These are phyloP conservation scores for Apiospora koreana DNA, from an alignment of 2,329 filamentous ascomycete genomes.

Conservation along the genomic window DNA sequence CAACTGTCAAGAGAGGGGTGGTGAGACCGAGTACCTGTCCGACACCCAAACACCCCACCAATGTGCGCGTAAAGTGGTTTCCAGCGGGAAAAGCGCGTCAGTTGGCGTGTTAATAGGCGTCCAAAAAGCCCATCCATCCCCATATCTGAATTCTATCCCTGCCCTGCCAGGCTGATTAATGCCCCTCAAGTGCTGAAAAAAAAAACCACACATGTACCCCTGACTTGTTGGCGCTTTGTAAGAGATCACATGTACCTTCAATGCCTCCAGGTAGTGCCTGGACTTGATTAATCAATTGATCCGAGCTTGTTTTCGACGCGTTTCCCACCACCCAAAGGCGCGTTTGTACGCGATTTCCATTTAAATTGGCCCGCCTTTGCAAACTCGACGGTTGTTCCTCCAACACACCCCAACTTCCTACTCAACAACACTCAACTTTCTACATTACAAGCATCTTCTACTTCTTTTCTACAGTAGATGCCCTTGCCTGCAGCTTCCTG, in stretches of 20 bases:
- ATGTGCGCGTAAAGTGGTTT: constrained; percentile 5
- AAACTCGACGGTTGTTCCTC: constrained; percentile 12
- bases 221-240: neutral
- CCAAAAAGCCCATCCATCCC: constrained; percentile 2
- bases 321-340: neutral
- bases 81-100: neutral
- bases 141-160: neutral
- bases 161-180: neutral
- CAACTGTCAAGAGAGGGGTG: neutral
- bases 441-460: neutral
- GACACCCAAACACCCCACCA: neutral
- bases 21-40: too few species aligned
- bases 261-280: neutral
- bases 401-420: constrained; percentile 11
- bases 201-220: neutral
- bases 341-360: constrained; percentile 10
- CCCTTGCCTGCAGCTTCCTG: neutral
- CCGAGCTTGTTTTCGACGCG: constrained; percentile 5
- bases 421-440: neutral
- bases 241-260: neutral
- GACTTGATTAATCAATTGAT: constrained; percentile 7
- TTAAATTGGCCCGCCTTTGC: constrained; percentile 11
- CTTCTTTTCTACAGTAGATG: neutral
- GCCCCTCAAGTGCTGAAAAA: neutral
- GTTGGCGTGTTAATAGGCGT: constrained; percentile 2